A percentile compares a stretch with the other conserved stretches of the same genome.
Evolutionary conservation across 2,329 filamentous ascomycete species (phyloP).

Genomic region (Colletotrichum falcatum): DNA sequence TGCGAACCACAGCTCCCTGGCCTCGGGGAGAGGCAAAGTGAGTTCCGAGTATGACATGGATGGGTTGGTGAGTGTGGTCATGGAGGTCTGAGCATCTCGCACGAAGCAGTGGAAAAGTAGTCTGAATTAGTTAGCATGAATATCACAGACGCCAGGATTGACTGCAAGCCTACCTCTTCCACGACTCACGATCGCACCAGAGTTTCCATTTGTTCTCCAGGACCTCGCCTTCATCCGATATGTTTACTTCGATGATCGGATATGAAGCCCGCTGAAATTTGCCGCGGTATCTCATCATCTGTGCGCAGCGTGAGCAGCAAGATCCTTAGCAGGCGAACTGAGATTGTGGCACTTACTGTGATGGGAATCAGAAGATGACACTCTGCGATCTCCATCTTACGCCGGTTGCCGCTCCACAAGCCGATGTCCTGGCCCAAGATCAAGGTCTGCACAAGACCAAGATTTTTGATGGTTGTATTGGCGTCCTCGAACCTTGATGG

Average conservation of each 20-base stretch:
- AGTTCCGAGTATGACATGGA: slow-evolving; percentile 78
- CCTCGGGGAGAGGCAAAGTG: slow-evolving; percentile 72
- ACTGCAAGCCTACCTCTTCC: slow-evolving; percentile 63
- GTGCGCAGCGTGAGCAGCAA: slow-evolving; percentile 14
- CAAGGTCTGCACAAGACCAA: slow-evolving; percentile 62
- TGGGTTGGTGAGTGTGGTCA: slow-evolving; percentile 73
- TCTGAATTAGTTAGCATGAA: slow-evolving; percentile 48
- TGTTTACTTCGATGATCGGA: slow-evolving; percentile 60
- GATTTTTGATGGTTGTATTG: slow-evolving; percentile 59
- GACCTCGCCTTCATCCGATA: slow-evolving; percentile 65
- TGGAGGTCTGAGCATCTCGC: slow-evolving; percentile 75
- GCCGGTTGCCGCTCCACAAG: slow-evolving; percentile 66
- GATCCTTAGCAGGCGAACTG: neutral
- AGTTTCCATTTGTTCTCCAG: slow-evolving; percentile 74
- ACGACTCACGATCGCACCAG: slow-evolving; percentile 75
- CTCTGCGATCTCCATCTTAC: slow-evolving; percentile 69
- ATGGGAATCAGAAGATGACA: slow-evolving; percentile 60
- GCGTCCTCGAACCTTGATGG: slow-evolving; percentile 59
- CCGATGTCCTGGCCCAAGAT: slow-evolving; percentile 63
- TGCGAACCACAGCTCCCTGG: slow-evolving; percentile 74
- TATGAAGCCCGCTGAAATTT: slow-evolving; percentile 69
- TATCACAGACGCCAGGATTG: neutral
- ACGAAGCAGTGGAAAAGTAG: slow-evolving; percentile 75
- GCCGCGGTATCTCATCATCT: slow-evolving; percentile 68
- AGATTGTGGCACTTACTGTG: slow-evolving; percentile 51